A percentile compares a stretch with the other conserved stretches of the same genome.
Conservation (phyloP, 768 basidiomycete species). For the Lactarius vividus region DNA sequence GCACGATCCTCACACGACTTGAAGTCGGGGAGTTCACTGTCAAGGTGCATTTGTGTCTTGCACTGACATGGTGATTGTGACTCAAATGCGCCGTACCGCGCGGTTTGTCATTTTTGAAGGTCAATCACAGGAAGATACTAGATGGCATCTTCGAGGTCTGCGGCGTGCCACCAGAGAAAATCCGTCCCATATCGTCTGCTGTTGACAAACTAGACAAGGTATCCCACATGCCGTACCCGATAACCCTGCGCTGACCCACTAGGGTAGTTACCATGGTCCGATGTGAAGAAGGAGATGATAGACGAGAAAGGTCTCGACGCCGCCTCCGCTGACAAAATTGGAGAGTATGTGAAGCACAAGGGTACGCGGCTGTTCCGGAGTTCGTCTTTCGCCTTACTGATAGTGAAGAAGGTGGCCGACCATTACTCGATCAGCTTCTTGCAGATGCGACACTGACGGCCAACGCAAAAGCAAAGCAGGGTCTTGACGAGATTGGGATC, state of each 20-base stretch:
- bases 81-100: not conserved
- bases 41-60: constrained; percentile 61
- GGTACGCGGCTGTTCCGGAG: constrained; percentile 44
- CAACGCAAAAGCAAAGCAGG: constrained; percentile 75
- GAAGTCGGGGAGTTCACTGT: constrained; percentile 94
- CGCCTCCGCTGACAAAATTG: constrained; percentile 86
- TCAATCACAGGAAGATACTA: constrained; percentile 95
- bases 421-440: constrained; percentile 68
- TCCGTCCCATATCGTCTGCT: constrained; percentile 88
- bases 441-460: constrained; percentile 61
- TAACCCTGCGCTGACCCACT: not conserved
- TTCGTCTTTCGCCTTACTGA: constrained; percentile 1
- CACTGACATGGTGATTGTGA: too few relatives aligned
- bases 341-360: constrained; percentile 95
- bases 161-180: constrained; percentile 88
- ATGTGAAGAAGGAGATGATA: constrained; percentile 96
- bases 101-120: constrained; percentile 39
- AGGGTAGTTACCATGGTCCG: constrained; percentile 69
- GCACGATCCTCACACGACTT: constrained; percentile 74
- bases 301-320: constrained; percentile 88
- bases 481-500: constrained; percentile 81
- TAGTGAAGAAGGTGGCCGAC: constrained; percentile 58
- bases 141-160: constrained; percentile 97
- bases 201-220: constrained; percentile 99
- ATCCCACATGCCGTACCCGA: not conserved